These are phyloP conservation scores for Alternaria arborescens DNA, from an alignment of 2,329 filamentous ascomycete species.

Conservation along the genomic window DNA sequence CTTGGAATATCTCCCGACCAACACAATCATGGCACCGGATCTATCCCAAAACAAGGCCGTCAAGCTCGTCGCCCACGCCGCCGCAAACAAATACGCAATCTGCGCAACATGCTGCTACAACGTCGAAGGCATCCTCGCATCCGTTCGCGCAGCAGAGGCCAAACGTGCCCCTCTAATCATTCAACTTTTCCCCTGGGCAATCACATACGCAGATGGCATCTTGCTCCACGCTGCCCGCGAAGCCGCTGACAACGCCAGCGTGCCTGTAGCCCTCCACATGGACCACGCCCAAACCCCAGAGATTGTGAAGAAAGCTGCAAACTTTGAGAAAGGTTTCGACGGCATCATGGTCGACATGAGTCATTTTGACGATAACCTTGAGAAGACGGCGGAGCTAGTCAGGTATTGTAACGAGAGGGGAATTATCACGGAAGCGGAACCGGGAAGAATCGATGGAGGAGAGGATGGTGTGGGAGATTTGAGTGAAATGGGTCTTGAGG, in stretches of 20 bases:
- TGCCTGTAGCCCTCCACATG: slow-evolving; percentile 70
- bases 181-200: slow-evolving; percentile 77
- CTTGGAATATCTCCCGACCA: background rate
- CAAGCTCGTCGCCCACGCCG: slow-evolving; percentile 65
- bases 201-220: slow-evolving; percentile 67
- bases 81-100: slow-evolving; percentile 65
- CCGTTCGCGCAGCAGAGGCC: slow-evolving; percentile 72
- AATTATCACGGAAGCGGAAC: slow-evolving; percentile 75
- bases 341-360: slow-evolving; percentile 71
- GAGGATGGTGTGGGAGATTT: slow-evolving; percentile 79
- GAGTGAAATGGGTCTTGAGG: slow-evolving; percentile 63
- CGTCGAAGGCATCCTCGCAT: slow-evolving; percentile 74
- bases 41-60: slow-evolving; percentile 55
- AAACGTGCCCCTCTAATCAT: slow-evolving; percentile 74
- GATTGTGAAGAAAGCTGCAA: slow-evolving; percentile 67
- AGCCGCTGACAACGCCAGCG: slow-evolving; percentile 52
- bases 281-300: slow-evolving; percentile 72
- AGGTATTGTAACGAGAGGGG: slow-evolving; percentile 70
- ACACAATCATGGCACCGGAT: slow-evolving; percentile 56
- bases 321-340: slow-evolving; percentile 49
- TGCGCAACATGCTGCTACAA: slow-evolving; percentile 73
- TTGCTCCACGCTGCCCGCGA: slow-evolving; percentile 58
- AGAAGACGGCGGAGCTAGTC: slow-evolving; percentile 69
- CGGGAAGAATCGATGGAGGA: slow-evolving; percentile 74
- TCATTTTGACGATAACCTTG: slow-evolving; percentile 75